Evolutionary conservation across 352 stramenopile species (phyloP).

Genomic region (Pythium biforme): DNA sequence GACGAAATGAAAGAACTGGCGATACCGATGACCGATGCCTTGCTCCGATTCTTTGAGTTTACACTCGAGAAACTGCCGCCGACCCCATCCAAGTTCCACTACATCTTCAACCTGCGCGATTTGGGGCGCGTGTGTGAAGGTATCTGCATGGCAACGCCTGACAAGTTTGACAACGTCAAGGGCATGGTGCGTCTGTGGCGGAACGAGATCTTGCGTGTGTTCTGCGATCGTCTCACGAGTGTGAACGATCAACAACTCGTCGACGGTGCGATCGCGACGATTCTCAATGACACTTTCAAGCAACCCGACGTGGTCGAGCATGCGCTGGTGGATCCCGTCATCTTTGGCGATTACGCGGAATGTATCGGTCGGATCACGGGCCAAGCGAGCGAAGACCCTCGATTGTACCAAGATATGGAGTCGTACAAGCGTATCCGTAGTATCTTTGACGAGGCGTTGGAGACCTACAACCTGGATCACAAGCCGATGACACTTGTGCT

Average conservation of each 20-base stretch:
- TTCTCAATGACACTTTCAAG: conserved; percentile 75
- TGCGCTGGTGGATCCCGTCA: conserved; percentile 75
- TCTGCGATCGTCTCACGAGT: conserved; percentile 92
- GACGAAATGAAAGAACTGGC: conserved; percentile 79
- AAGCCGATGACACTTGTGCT: conserved; percentile 95
- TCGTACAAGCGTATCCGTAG: conserved; percentile 87
- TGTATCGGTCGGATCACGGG: conserved; percentile 72
- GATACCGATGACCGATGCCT: conserved; percentile 80
- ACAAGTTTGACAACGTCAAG: conserved; percentile 73
- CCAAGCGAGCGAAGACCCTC: conserved; percentile 69
- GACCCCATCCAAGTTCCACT: conserved; percentile 95
- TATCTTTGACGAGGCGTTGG: conserved; percentile 93
- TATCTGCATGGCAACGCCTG: conserved; percentile 91
- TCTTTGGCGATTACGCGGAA: conserved; percentile 94
- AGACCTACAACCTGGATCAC: conserved; percentile 94
- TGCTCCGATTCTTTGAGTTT: conserved; percentile 90
- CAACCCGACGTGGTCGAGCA: conserved; percentile 49
- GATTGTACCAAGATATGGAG: conserved; percentile 94
- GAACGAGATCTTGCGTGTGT: conserved; percentile 93
- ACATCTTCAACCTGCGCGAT: conserved; percentile 97
- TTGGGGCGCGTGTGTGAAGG: conserved; percentile 93
- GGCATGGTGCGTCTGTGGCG: conserved; percentile 90
- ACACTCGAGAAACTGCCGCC: conserved; percentile 90
- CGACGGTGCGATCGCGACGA: conserved; percentile 65
- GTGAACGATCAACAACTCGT: conserved; percentile 85